Evolutionary conservation across 139 green algal species (phyloP).

Genomic region (Chlamydomonas incerta): DNA sequence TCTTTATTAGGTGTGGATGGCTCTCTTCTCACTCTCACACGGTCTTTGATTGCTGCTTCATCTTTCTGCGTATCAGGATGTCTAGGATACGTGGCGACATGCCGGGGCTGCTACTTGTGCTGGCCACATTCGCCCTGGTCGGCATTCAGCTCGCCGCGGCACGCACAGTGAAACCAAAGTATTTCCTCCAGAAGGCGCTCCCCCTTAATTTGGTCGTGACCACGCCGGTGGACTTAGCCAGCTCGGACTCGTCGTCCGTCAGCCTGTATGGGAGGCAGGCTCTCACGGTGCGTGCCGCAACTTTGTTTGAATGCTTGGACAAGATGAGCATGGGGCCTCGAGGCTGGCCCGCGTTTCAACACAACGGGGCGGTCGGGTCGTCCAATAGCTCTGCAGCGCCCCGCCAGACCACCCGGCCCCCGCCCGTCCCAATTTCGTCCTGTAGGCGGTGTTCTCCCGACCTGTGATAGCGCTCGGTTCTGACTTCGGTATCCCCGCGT

Average conservation of each 20-base stretch:
- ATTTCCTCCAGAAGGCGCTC: conserved; percentile 51
- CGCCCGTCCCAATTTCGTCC: not conserved
- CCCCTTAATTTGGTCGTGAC: conserved; percentile 42
- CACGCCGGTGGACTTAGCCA: conserved; percentile 41
- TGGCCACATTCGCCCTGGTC: no score
- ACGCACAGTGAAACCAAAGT: no score
- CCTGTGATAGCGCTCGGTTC: conserved; percentile 64
- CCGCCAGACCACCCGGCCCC: no score
- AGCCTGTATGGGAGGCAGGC: conserved; percentile 40
- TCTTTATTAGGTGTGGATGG: no score
- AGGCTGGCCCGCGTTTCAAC: not conserved
- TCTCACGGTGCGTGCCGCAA: conserved; percentile 22
- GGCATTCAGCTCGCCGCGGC: no score
- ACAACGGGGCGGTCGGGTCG: no score
- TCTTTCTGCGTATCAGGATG: no score
- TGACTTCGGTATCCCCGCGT: conserved; percentile 61
- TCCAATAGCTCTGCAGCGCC: no score
- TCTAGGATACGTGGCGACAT: no score
- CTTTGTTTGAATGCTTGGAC: not conserved
- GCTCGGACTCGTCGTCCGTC: not conserved
- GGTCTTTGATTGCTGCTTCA: no score
- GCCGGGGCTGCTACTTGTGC: no score
- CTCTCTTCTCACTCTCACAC: no score
- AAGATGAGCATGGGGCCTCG: not conserved
- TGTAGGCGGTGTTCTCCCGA: conserved; percentile 53